Base-by-base conservation (phyloP, 2,329 filamentous ascomycete genomes). In the Alternaria panax region DNA sequence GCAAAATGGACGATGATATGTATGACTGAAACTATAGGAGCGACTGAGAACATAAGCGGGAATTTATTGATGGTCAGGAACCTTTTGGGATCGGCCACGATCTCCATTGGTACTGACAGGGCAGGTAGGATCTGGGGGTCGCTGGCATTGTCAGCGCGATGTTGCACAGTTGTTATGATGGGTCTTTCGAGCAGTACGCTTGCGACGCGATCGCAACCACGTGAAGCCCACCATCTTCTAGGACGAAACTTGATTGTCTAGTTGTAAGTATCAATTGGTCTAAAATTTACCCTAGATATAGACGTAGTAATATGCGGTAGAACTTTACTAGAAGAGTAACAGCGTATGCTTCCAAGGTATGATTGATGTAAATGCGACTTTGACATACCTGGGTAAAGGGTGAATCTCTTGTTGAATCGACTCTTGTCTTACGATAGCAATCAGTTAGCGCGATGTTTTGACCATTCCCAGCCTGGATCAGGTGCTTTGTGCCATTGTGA, bases 1-100 rank as follows among this genome's bases (percentile, higher is more conserved):
- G 47, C 18, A 12, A 57, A 24, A 52, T 57, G 48, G 5, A 48
- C 40, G 11, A 52, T 2, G 8, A 57, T 8, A 6, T 57, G 46
- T 16, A 38, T 34, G 28, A 47, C 24, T 22, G 55, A 48, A 25
- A 50, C 24, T 14, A 9, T 1, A 4, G 34, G 47, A 18, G 14
- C 18, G 27, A 5, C 20, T 4, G 36, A 22, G 20, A 51, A 43
- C 24, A 57, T 30, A 47, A 52, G 41, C 6, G 18, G 28, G 4
- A 4, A 36, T 16, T 57, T 41, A 18, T 53, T 24, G 28, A 57
- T 32, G 27, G 41, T 30, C 16, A 53, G n/a, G 14, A 52, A 57
- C 2, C 20, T 48, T 7, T 52, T 1, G 8, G 40, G 54, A 28
- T 57, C 47, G 5, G 7, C n/a, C 2, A 36, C 30, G 9, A 45